Conservation (phyloP, 306 rosid genomes). For the Vigna trinervia region DNA sequence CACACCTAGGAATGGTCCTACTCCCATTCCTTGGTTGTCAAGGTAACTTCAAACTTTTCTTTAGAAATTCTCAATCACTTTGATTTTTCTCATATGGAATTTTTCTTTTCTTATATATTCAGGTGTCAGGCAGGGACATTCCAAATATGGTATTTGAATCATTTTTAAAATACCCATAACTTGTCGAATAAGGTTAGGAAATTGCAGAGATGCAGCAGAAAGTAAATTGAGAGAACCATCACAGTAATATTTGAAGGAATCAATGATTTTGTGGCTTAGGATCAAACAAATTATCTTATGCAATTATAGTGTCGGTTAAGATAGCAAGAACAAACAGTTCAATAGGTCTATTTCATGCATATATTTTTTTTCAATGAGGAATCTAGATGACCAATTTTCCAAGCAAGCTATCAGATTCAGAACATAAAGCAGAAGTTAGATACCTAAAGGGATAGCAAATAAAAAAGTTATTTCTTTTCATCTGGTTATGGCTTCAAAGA, state of each 20-base stretch:
- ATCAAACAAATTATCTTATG: constrained; percentile 17
- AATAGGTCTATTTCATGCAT: constrained; percentile 33
- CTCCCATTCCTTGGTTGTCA: constrained; percentile 41
- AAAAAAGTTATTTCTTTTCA: constrained; percentile 26
- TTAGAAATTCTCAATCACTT: constrained; percentile 34
- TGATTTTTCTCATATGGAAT: constrained; percentile 16
- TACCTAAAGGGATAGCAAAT: constrained; percentile 32
- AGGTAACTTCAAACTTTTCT: constrained; percentile 36
- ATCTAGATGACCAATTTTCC: constrained; percentile 41
- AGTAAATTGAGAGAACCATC: constrained; percentile 27
- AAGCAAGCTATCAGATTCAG: constrained; percentile 41
- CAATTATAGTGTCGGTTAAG: constrained; percentile 6
- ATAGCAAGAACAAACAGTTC: constrained; percentile 20
- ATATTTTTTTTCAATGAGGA: constrained; percentile 27
- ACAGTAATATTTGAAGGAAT: neutral
- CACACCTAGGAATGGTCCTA: constrained; percentile 34
- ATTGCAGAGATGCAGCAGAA: constrained; percentile 25
- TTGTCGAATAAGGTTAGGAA: constrained; percentile 31
- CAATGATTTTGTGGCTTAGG: neutral
- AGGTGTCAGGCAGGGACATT: constrained; percentile 38
- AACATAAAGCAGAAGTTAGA: constrained; percentile 35
- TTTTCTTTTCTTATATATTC: constrained; percentile 35
- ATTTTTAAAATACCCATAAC: neutral
- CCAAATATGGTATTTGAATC: constrained; percentile 7
- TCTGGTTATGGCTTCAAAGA: neutral